Base-by-base conservation (phyloP, 768 basidiomycete genomes). In the Leccinum variicolor region DNA sequence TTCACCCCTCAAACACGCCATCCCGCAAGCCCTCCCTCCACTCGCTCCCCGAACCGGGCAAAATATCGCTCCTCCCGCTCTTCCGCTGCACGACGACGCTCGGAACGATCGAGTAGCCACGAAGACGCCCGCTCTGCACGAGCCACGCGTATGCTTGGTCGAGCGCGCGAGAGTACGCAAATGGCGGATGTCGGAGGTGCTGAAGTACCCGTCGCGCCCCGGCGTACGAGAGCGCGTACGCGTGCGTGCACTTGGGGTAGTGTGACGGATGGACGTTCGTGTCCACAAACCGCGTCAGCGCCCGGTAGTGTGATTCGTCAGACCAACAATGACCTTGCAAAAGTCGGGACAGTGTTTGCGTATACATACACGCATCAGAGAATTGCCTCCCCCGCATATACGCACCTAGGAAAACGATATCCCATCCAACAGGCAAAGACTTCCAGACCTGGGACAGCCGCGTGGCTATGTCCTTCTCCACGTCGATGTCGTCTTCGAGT, bases 401-500 rank as follows among this genome's bases (percentile, higher is more conserved):
- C 78, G 46, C 61, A 85, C 88, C 89, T 61, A 91, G 72, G 62
- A 87, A 88, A 17, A 91, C 79, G 23, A 90, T 79, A 62, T 90
- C 89, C 89, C 89, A 91, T 15, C 81, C 76, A 2, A 34, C 43
- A 6, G 89, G 89, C 28, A 91, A 67, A 9, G 68, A 66, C 4
- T 59, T 52, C 86, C 85, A 88, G 39, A 87, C 52, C 23, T 55
- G 57, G 53, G 61, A 56, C 46, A 82, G 66, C 26, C 81, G 78
- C 15, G 64, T 54, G 6, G 72, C 62, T 13, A 87, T 79, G 61
- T 90, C 82, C 29, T 69, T 74, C 72, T 92, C 90, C 82, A 90
- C 85, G 66, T 92, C 87, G 10, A 92, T 74, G 60, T 92, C 90
- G 65, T 91, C 90, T 69, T 91, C 90, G 7, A 90, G 74, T n/a